phyloP scores from a whole-genome alignment of 2,329 filamentous ascomycete genomes.

The Domatiomyces catenatus region DNA sequence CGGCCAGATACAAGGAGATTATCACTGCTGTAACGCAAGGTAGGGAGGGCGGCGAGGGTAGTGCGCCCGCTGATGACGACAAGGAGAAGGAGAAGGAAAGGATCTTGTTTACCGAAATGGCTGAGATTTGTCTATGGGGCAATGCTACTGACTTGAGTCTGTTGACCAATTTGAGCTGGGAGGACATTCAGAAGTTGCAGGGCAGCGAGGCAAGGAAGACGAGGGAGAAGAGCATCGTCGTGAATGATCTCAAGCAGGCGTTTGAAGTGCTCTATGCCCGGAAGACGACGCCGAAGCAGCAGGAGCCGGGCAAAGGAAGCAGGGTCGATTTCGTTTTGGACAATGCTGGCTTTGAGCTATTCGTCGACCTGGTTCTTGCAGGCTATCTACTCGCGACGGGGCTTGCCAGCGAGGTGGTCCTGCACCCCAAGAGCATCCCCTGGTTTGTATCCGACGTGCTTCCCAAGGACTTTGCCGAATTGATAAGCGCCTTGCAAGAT shows the following conservation, averaged over 20 bases:
- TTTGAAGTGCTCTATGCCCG: constrained; percentile 55
- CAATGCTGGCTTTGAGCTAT: constrained; percentile 94
- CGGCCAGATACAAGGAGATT: constrained; percentile 16
- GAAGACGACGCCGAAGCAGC: constrained; percentile 45
- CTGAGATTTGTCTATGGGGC: constrained; percentile 23
- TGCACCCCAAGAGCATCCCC: constrained; percentile 87
- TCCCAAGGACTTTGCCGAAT: constrained; percentile 66
- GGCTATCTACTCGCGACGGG: constrained; percentile 75
- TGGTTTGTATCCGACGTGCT: constrained; percentile 98
- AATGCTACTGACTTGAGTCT: constrained; percentile 22
- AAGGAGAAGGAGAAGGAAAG: constrained; percentile 25
- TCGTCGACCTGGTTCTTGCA: constrained; percentile 81
- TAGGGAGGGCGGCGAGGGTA: constrained; percentile 3
- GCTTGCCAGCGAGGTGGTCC: constrained; percentile 69
- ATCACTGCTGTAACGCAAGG: constrained; percentile 21
- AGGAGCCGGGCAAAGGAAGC: constrained; percentile 31
- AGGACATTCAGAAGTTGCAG: constrained; percentile 94
- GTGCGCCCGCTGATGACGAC: constrained; percentile 31
- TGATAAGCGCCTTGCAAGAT: constrained; percentile 63
- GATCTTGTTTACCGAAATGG: constrained; percentile 21
- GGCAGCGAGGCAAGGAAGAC: constrained; percentile 72
- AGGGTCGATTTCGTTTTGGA: constrained; percentile 90
- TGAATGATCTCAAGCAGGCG: constrained; percentile 64
- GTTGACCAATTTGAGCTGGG: constrained; percentile 19
- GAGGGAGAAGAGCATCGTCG: constrained; percentile 79